A percentile compares a stretch with the other conserved stretches of the same genome.
Conservation (phyloP, 192 early-diverging fungal genomes). For the Cladochytrium replicatum region DNA sequence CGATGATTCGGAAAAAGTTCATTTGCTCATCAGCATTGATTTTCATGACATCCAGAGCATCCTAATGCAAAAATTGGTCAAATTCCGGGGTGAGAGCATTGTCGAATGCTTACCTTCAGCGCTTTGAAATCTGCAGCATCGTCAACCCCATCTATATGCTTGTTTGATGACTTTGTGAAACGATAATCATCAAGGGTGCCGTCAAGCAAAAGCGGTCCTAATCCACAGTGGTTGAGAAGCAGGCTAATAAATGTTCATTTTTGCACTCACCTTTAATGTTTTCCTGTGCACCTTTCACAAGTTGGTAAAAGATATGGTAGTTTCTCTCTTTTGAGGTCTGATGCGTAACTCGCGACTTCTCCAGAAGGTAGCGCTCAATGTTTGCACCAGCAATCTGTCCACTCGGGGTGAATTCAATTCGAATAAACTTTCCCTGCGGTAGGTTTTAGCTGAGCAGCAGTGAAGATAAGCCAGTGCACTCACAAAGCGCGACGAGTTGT, state of each 20-base stretch:
- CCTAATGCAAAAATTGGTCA: no score
- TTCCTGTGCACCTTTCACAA: slow-evolving; percentile 71
- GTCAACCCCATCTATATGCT: slow-evolving; percentile 87
- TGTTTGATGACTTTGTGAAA: slow-evolving; percentile 74
- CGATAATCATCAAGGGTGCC: slow-evolving; percentile 65
- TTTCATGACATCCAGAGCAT: slow-evolving; percentile 75
- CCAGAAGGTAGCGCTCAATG: slow-evolving; percentile 94
- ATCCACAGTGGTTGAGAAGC: background rate
- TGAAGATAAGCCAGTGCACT: no score
- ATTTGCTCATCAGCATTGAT: slow-evolving; percentile 65
- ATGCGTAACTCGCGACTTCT: slow-evolving; percentile 92
- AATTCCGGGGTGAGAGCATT: no score
- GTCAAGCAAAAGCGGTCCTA: slow-evolving; percentile 56
- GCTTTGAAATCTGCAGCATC: slow-evolving; percentile 71
- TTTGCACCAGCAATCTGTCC: slow-evolving; percentile 90
- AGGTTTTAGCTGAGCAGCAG: no score
- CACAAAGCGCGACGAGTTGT: slow-evolving; percentile 87
- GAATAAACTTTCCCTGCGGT: slow-evolving; percentile 96
- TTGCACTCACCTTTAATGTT: slow-evolving; percentile 53
- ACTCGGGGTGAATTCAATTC: slow-evolving; percentile 85
- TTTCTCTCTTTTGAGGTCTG: slow-evolving; percentile 88
- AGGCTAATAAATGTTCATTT: slow-evolving; percentile 1
- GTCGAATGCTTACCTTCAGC: slow-evolving; percentile 59
- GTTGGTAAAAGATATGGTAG: slow-evolving; percentile 97
- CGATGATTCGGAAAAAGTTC: slow-evolving; percentile 73